Evolutionary conservation across 345 rosid species (phyloP).

Genomic region (Pistacia vera): DNA sequence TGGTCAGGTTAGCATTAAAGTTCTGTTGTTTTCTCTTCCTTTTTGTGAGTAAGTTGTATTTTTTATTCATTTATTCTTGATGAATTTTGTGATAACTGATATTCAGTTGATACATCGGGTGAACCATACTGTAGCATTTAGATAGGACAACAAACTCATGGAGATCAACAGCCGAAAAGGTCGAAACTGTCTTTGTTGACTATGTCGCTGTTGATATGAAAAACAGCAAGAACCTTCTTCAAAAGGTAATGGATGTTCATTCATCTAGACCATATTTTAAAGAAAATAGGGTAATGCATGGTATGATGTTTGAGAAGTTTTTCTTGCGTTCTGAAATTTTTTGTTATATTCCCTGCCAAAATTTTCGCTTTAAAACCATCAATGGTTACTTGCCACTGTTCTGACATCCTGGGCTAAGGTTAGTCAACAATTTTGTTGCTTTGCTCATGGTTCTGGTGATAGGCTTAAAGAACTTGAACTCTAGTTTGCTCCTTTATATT

Average conservation of each 20-base stretch:
- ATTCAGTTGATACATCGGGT: slow-evolving; percentile 63
- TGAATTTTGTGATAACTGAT: slow-evolving; percentile 1
- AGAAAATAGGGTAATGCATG: not conserved
- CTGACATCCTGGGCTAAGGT: not conserved
- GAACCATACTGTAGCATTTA: slow-evolving; percentile 76
- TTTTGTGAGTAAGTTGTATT: not conserved
- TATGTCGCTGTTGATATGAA: slow-evolving; percentile 81
- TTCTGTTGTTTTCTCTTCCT: not conserved
- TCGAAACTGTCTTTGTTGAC: slow-evolving; percentile 72
- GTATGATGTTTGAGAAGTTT: not conserved
- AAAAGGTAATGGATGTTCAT: slow-evolving; percentile 57
- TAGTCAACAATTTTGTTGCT: not conserved
- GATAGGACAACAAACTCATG: slow-evolving; percentile 48
- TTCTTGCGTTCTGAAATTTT: no score
- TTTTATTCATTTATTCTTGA: slow-evolving; percentile 8
- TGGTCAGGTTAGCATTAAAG: slow-evolving; percentile 68
- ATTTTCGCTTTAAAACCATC: not conserved
- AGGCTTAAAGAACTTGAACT: not conserved
- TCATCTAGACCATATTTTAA: not conserved
- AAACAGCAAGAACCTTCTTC: slow-evolving; percentile 55
- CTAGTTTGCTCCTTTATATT: not conserved
- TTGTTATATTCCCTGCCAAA: not conserved
- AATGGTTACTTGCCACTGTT: not conserved
- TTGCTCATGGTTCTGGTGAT: not conserved
- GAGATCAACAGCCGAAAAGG: slow-evolving; percentile 56